Evolutionary conservation across 1,139 yeast species (phyloP).

Genomic region (Taphrina pruni): DNA sequence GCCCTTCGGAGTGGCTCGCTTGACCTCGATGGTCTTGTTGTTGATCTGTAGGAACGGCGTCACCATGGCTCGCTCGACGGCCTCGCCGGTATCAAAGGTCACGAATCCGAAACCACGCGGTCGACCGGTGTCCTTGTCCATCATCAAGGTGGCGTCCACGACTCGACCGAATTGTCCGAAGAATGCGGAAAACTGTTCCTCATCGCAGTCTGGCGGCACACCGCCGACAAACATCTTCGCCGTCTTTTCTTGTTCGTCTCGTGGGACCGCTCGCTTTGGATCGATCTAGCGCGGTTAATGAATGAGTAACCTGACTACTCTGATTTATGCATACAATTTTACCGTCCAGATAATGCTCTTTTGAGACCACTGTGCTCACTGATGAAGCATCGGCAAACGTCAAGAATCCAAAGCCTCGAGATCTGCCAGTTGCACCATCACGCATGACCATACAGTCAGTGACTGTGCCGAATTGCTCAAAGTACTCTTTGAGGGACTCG

Average conservation of each 20-base stretch:
- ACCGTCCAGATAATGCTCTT: constrained; percentile 92
- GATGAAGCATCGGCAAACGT: constrained; percentile 82
- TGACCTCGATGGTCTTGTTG: constrained; percentile 71
- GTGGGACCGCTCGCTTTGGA: constrained; percentile 97
- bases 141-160: constrained; percentile 96
- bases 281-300: constrained; percentile 61
- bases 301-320: background rate
- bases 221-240: constrained; percentile 99
- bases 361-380: constrained; percentile 84
- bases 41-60: constrained; percentile 45
- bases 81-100: constrained; percentile 93
- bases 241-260: constrained; percentile 96
- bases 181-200: constrained; percentile 84
- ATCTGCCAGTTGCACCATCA: constrained; percentile 84
- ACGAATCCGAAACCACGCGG: constrained; percentile 98
- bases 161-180: constrained; percentile 91
- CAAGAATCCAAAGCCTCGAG: constrained; percentile 95
- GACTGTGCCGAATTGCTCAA: constrained; percentile 88
- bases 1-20: constrained; percentile 96
- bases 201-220: constrained; percentile 93
- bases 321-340: constrained; percentile 59
- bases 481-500: constrained; percentile 69
- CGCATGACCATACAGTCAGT: constrained; percentile 93
- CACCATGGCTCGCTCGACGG: constrained; percentile 88
- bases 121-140: constrained; percentile 96